Conservation (phyloP, 495 filamentous ascomycete species). For the Aspergillus asperescens region DNA sequence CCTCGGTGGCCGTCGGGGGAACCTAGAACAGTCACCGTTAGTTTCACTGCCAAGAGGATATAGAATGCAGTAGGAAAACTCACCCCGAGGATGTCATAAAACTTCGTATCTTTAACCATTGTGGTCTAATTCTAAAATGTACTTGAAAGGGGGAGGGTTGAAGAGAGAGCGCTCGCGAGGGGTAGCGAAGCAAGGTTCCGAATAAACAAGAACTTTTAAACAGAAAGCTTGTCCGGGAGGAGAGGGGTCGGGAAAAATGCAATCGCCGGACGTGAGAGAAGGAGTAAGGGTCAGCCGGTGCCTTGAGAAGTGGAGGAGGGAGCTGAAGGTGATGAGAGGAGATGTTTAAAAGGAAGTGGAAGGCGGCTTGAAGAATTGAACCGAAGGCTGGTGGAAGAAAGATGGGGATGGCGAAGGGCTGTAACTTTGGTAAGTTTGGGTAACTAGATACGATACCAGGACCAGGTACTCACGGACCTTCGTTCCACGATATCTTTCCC, state of each 20-base stretch:
- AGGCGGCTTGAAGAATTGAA: constrained; percentile 5
- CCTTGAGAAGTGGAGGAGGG: constrained; percentile 1
- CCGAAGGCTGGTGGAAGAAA: background rate
- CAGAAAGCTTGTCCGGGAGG: constrained; percentile 8
- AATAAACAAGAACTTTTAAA: constrained; percentile 22
- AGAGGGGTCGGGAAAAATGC: constrained; percentile 12
- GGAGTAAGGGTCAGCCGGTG: background rate
- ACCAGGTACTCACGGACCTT: constrained; percentile 18
- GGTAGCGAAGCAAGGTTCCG: constrained; percentile 5
- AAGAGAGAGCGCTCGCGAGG: constrained; percentile 15
- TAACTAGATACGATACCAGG: constrained; percentile 19
- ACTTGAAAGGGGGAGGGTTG: background rate
- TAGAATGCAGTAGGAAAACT: constrained; percentile 26
- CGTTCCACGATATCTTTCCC: background rate
- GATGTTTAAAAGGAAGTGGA: constrained; percentile 16
- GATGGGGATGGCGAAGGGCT: constrained; percentile 12
- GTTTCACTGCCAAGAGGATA: constrained; percentile 4
- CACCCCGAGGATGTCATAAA: constrained; percentile 84
- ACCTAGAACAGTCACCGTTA: constrained; percentile 52
- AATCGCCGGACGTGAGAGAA: constrained; percentile 9
- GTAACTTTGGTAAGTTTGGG: constrained; percentile 9
- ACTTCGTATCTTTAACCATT: constrained; percentile 89
- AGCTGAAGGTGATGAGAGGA: constrained; percentile 12
- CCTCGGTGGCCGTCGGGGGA: constrained; percentile 61
- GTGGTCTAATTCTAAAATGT: constrained; percentile 30